Conservation (phyloP, 164 flowering plant species). For the Annona squamosa region DNA sequence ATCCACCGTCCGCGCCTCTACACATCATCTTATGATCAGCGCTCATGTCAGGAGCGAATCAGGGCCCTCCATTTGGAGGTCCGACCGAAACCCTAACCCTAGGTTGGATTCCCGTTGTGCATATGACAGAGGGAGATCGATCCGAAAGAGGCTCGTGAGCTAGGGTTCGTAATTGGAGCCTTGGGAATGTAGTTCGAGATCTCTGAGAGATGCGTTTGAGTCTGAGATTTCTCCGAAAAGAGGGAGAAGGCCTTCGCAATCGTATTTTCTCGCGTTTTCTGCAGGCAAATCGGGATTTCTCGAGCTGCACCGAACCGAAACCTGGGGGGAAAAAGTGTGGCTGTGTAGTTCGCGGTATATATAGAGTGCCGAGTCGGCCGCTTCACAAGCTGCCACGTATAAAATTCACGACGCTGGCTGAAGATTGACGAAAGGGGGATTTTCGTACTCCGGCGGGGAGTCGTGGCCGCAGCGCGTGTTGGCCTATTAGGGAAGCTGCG, state of each 20-base stretch:
- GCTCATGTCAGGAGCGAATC: constrained; percentile 33
- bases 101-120: constrained; percentile 1
- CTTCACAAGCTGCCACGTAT: not conserved
- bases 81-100: constrained; percentile 22
- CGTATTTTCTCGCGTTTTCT: not conserved
- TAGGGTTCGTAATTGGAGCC: not conserved
- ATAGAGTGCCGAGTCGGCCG: not conserved
- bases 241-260: not conserved
- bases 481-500: too few relatives aligned
- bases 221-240: not conserved
- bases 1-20: constrained; percentile 52
- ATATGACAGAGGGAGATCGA: not conserved
- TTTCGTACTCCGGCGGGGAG: not conserved
- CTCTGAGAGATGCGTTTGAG: too few relatives aligned
- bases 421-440: not conserved
- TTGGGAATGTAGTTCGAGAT: not conserved
- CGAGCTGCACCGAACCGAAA: not conserved
- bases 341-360: not conserved
- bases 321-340: not conserved
- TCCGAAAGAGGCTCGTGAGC: not conserved
- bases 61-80: constrained; percentile 27
- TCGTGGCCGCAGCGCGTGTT: not conserved
- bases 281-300: not conserved
- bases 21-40: constrained; percentile 46
- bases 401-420: not conserved